Conservation (phyloP, 1,139 yeast species). For the Protomyces gravidus region DNA sequence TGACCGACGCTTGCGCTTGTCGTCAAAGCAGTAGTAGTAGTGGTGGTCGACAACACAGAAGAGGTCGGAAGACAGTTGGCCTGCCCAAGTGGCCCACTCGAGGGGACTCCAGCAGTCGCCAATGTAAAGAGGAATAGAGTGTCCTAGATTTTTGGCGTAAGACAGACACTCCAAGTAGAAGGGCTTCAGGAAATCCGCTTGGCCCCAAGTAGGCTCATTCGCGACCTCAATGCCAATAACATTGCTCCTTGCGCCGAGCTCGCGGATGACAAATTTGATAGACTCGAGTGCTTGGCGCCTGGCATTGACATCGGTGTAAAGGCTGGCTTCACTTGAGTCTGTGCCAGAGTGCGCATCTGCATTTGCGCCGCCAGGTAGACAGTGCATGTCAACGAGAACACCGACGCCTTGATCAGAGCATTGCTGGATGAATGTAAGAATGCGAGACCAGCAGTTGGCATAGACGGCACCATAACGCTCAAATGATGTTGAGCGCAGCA, state of each 20-base stretch:
- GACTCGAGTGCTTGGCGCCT: slow-evolving; percentile 49
- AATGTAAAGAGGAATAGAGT: slow-evolving; percentile 63
- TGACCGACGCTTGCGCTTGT: slow-evolving; percentile 60
- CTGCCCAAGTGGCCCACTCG: slow-evolving; percentile 69
- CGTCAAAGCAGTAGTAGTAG: slow-evolving; percentile 79
- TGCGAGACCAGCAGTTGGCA: slow-evolving; percentile 61
- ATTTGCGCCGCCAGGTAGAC: slow-evolving; percentile 89
- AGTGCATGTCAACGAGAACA: slow-evolving; percentile 80
- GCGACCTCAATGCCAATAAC: slow-evolving; percentile 77
- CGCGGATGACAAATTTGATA: slow-evolving; percentile 59
- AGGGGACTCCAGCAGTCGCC: slow-evolving; percentile 94
- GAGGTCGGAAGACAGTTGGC: slow-evolving; percentile 9
- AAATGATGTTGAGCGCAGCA: slow-evolving; percentile 60
- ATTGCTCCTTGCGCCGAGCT: slow-evolving; percentile 57
- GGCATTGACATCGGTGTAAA: slow-evolving; percentile 51
- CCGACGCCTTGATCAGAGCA: slow-evolving; percentile 61
- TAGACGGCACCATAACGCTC: slow-evolving; percentile 55
- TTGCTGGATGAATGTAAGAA: slow-evolving; percentile 51
- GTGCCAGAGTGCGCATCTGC: slow-evolving; percentile 80
- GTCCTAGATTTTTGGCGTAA: slow-evolving; percentile 56
- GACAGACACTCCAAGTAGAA: slow-evolving; percentile 68
- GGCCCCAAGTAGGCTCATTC: slow-evolving; percentile 71
- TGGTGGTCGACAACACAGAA: slow-evolving; percentile 64
- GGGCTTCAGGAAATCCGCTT: slow-evolving; percentile 45
- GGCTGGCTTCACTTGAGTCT: slow-evolving; percentile 53